Evolutionary conservation across 2,329 filamentous ascomycete species (phyloP).

Genomic region (Paraconiothyrium brasiliense): DNA sequence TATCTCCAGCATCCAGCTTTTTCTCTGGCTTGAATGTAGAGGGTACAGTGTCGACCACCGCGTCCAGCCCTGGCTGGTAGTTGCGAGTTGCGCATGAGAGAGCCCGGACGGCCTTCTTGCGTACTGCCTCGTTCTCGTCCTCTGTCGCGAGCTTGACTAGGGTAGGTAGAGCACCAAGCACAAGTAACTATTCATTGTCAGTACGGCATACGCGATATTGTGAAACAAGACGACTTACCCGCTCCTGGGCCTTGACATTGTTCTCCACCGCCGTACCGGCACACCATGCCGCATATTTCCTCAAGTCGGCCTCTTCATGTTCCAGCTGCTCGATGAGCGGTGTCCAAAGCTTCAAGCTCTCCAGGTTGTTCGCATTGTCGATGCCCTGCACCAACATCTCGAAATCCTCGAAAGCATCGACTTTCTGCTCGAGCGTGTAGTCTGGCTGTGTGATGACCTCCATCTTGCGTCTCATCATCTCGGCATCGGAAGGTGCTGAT

Average conservation of each 20-base stretch:
- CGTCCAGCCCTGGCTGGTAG: conserved; percentile 78
- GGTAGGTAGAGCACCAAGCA: conserved; percentile 72
- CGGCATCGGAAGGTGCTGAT: conserved; percentile 73
- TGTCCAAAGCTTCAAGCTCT: conserved; percentile 79
- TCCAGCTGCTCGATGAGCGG: conserved; percentile 77
- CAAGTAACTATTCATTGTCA: conserved; percentile 57
- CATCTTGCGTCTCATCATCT: conserved; percentile 90
- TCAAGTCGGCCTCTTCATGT: conserved; percentile 74
- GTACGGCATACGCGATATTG: conserved; percentile 1
- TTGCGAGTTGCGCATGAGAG: conserved; percentile 88
- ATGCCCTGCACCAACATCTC: conserved; percentile 54
- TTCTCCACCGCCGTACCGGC: conserved; percentile 96
- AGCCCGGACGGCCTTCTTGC: conserved; percentile 89
- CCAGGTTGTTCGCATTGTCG: conserved; percentile 97
- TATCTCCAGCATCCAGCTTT: conserved; percentile 82
- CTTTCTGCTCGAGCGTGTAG: conserved; percentile 65
- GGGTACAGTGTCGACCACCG: conserved; percentile 72
- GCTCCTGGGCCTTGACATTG: conserved; percentile 85
- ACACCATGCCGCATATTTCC: conserved; percentile 93
- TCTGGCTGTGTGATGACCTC: conserved; percentile 65
- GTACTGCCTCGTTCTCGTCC: conserved; percentile 69
- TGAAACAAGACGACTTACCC: conserved; percentile 51
- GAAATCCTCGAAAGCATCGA: conserved; percentile 39
- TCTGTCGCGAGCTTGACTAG: conserved; percentile 73
- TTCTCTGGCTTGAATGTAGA: conserved; percentile 66